These are phyloP conservation scores for Penicillium paneum DNA, from an alignment of 2,329 filamentous ascomycete genomes.

Conservation along the genomic window DNA sequence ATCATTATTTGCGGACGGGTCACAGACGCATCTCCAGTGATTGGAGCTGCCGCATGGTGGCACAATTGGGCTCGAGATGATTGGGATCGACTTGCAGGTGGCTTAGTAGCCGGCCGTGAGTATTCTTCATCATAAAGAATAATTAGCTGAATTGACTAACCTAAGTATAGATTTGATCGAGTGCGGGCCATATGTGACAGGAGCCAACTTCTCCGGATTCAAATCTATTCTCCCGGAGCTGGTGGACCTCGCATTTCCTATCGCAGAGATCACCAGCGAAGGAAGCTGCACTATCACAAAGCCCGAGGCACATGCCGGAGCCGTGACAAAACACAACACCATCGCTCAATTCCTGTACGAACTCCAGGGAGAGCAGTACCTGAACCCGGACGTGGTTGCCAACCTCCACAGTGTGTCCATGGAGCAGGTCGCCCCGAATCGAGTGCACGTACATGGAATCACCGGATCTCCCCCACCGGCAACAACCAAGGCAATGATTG, in stretches of 20 bases:
- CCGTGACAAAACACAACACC: slow-evolving; percentile 39
- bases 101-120: slow-evolving; percentile 18
- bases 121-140: not conserved
- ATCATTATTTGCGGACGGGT: slow-evolving; percentile 33
- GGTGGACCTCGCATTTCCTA: slow-evolving; percentile 23
- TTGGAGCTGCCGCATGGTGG: slow-evolving; percentile 22
- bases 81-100: slow-evolving; percentile 17
- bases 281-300: slow-evolving; percentile 52
- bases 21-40: slow-evolving; percentile 27
- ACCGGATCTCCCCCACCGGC: too few relatives aligned
- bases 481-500: too few relatives aligned
- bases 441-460: too few relatives aligned
- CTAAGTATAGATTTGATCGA: slow-evolving; percentile 23
- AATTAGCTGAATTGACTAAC: not conserved
- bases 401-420: too few relatives aligned
- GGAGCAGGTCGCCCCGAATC: too few relatives aligned
- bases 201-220: slow-evolving; percentile 36
- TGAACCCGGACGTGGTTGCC: slow-evolving; percentile 38
- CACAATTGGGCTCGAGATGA: slow-evolving; percentile 11
- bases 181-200: slow-evolving; percentile 32
- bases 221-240: slow-evolving; percentile 19
- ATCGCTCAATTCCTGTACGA: slow-evolving; percentile 51
- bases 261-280: slow-evolving; percentile 38
- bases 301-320: slow-evolving; percentile 44
- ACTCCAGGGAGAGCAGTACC: slow-evolving; percentile 48